Conservation (phyloP, 352 stramenopile species). For the Pythium brachiatum region DNA sequence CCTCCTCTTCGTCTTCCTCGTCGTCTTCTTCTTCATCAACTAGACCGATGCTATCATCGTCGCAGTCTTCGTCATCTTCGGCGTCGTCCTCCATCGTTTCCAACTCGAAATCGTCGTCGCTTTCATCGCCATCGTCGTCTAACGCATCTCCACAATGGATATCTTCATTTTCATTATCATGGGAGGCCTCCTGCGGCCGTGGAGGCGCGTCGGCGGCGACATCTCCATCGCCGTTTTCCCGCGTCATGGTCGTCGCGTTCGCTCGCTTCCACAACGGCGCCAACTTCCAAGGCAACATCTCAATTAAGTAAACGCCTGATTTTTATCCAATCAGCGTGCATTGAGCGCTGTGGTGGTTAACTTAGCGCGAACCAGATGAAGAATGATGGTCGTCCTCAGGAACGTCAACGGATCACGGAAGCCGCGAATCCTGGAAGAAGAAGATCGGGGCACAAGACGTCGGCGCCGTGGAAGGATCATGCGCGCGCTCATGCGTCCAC, state of each 20-base stretch:
- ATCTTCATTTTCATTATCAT: neutral
- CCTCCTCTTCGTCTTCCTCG: constrained; percentile 8
- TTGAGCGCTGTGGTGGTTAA: neutral
- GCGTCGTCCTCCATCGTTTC: constrained; percentile 26
- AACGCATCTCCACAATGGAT: neutral
- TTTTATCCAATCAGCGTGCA: constrained; percentile 5
- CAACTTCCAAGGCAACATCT: neutral
- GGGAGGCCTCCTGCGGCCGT: neutral
- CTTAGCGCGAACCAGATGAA: neutral
- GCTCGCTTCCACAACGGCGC: too few relatives aligned
- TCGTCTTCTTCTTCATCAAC: neutral
- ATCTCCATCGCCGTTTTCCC: neutral
- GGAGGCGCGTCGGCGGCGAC: constrained; percentile 1
- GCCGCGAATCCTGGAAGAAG: neutral
- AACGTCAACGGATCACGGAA: too few relatives aligned
- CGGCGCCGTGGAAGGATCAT: neutral
- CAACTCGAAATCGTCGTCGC: constrained; percentile 25
- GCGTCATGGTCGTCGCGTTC: constrained; percentile 9
- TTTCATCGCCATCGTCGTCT: constrained; percentile 21
- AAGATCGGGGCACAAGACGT: neutral
- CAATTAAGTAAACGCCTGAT: constrained; percentile 17
- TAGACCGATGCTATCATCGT: neutral
- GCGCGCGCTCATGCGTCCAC: neutral
- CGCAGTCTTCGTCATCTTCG: constrained; percentile 15
- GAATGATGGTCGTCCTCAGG: neutral